These are phyloP conservation scores for Carex sylvatica DNA, from an alignment of 202 grass and related monocot species.

Conservation along the genomic window DNA sequence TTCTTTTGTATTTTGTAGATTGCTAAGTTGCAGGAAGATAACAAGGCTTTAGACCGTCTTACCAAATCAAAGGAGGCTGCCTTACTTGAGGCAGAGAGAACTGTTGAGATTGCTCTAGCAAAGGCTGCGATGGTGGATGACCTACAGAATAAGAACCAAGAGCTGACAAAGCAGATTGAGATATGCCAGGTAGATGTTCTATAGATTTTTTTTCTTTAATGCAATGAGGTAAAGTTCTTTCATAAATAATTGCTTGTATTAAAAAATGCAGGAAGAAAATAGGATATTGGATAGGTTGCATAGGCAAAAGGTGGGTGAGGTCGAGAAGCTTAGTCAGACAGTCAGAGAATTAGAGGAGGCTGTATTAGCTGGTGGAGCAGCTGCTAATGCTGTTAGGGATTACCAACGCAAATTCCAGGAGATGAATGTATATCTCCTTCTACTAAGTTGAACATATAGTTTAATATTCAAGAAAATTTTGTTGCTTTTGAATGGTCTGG, in stretches of 20 bases:
- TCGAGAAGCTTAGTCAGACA: constrained; percentile 96
- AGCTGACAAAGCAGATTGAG: constrained; percentile 94
- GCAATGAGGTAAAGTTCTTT: background rate
- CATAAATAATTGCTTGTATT: background rate
- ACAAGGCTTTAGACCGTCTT: constrained; percentile 82
- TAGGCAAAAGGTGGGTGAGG: constrained; percentile 89
- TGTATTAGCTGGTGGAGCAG: constrained; percentile 90
- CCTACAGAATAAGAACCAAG: constrained; percentile 98
- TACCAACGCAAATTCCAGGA: constrained; percentile 96
- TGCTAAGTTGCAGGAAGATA: constrained; percentile 92
- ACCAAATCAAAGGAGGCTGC: constrained; percentile 96
- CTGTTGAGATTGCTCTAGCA: constrained; percentile 80
- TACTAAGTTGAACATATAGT: constrained; percentile 11
- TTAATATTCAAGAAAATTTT: constrained; percentile 18
- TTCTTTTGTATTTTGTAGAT: constrained; percentile 54
- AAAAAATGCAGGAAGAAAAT: constrained; percentile 75
- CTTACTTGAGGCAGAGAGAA: constrained; percentile 82
- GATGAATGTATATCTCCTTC: constrained; percentile 70
- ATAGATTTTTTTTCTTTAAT: background rate
- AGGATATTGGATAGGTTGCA: constrained; percentile 96
- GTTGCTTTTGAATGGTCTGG: constrained; percentile 3
- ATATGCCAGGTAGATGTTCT: constrained; percentile 79
- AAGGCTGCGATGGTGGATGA: constrained; percentile 98
- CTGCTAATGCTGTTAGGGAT: constrained; percentile 95
- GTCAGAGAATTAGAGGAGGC: constrained; percentile 93